Conservation (phyloP, 2,329 filamentous ascomycete genomes). For the Epichloe coenophiala region DNA sequence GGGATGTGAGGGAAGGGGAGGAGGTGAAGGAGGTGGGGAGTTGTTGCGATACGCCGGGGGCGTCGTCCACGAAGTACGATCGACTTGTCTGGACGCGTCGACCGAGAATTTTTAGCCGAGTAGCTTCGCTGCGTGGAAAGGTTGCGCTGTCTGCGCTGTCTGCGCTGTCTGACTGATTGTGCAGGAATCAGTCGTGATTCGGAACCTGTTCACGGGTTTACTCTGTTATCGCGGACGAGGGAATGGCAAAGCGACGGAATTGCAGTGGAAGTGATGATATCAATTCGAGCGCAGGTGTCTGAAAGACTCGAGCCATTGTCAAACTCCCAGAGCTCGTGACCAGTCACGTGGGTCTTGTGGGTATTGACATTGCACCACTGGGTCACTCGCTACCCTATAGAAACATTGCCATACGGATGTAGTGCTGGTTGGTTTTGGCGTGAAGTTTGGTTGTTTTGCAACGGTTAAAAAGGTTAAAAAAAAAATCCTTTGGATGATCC, state of each 20-base stretch:
- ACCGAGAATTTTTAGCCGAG: background rate
- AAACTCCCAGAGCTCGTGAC: background rate
- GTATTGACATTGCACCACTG: too few relatives aligned
- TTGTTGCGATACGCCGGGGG: conserved; percentile 4
- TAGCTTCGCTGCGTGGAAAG: background rate
- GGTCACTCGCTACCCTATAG: too few relatives aligned
- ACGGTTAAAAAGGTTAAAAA: too few relatives aligned
- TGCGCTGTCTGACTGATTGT: background rate
- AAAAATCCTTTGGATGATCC: too few relatives aligned
- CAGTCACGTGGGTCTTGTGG: background rate
- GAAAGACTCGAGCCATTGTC: background rate
- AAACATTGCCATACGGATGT: too few relatives aligned
- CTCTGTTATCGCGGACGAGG: background rate
- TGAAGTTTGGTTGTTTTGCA: too few relatives aligned
- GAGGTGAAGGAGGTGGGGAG: background rate
- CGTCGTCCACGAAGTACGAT: conserved; percentile 3
- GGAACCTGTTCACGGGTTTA: background rate
- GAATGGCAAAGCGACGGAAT: background rate
- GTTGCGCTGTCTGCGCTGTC: background rate
- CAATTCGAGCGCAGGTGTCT: background rate
- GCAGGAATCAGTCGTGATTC: background rate
- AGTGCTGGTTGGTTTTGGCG: too few relatives aligned
- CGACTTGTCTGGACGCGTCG: conserved; percentile 1
- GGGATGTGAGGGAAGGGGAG: background rate
- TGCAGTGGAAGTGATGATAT: background rate